Conservation (phyloP, 2,329 filamentous ascomycete species). For the Penicillium sp. region DNA sequence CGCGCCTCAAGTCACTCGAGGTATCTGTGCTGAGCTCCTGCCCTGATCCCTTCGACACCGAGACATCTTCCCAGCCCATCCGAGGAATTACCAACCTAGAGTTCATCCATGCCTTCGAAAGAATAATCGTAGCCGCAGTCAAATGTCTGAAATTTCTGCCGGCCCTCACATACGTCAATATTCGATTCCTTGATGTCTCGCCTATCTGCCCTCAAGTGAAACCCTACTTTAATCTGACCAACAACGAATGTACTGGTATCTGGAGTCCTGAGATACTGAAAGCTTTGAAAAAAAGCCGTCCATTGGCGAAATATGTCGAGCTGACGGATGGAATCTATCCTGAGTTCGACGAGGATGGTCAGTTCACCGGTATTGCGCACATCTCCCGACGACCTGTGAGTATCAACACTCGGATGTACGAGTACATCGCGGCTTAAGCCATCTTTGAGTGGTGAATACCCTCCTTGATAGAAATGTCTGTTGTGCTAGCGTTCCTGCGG, state of each 20-base stretch:
- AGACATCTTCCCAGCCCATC: neutral
- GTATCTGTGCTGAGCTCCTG: conserved; percentile 77
- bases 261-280: conserved; percentile 72
- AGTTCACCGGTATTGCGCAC: neutral
- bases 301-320: conserved; percentile 63
- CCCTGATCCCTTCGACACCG: conserved; percentile 60
- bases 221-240: conserved; percentile 69
- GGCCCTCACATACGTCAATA: conserved; percentile 67
- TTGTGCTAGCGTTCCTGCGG: neutral
- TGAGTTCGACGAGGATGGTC: conserved; percentile 23
- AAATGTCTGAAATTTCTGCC: conserved; percentile 63
- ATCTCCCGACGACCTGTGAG: neutral
- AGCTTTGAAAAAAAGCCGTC: conserved; percentile 63
- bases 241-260: conserved; percentile 67
- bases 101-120: conserved; percentile 74
- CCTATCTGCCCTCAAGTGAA: conserved; percentile 72
- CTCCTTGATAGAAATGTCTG: neutral
- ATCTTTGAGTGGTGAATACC: neutral
- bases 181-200: conserved; percentile 76
- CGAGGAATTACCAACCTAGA: conserved; percentile 66
- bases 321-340: conserved; percentile 66
- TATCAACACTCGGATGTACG: neutral
- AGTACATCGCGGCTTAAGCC: neutral
- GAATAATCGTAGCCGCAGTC: conserved; percentile 67
- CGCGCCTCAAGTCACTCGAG: conserved; percentile 66